These are phyloP conservation scores for Claviceps digitariae DNA, from an alignment of 2,329 filamentous ascomycete genomes.

Conservation along the genomic window DNA sequence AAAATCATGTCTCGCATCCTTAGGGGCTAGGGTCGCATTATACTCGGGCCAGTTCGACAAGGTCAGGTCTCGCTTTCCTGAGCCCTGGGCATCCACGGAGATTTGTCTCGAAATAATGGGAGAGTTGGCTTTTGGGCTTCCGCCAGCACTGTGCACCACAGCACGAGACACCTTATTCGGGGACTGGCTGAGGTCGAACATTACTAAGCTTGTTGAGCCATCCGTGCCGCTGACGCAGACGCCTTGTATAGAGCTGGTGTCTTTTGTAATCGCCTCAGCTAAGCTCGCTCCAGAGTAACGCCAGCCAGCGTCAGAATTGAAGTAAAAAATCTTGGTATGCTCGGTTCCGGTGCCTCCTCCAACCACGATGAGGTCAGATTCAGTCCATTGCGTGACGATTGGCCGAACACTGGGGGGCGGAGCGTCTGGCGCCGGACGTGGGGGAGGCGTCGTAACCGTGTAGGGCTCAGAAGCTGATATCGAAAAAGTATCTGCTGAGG, in stretches of 20 bases:
- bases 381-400: conserved; percentile 61
- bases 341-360: conserved; percentile 45
- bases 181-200: conserved; percentile 59
- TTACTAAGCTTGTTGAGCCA: conserved; percentile 63
- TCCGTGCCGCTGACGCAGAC: conserved; percentile 59
- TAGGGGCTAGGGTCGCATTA: conserved; percentile 59
- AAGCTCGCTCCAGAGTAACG: conserved; percentile 51
- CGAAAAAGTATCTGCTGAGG: conserved; percentile 63
- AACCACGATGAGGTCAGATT: conserved; percentile 56
- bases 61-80: conserved; percentile 32
- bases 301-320: conserved; percentile 52
- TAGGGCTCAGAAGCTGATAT: conserved; percentile 56
- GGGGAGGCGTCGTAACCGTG: conserved; percentile 42
- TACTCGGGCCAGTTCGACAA: conserved; percentile 61
- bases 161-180: conserved; percentile 65
- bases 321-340: conserved; percentile 56
- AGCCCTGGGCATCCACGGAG: conserved; percentile 13
- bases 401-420: conserved; percentile 35
- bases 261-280: conserved; percentile 43
- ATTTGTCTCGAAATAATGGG: conserved; percentile 23
- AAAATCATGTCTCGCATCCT: conserved; percentile 48
- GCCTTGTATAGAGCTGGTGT: conserved; percentile 42
- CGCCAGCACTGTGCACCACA: conserved; percentile 49
- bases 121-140: conserved; percentile 36
- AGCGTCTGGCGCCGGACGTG: conserved; percentile 43